These are phyloP conservation scores for Echinochloa phyllopogon DNA, from an alignment of 176 grass and related monocot species.

Conservation along the genomic window DNA sequence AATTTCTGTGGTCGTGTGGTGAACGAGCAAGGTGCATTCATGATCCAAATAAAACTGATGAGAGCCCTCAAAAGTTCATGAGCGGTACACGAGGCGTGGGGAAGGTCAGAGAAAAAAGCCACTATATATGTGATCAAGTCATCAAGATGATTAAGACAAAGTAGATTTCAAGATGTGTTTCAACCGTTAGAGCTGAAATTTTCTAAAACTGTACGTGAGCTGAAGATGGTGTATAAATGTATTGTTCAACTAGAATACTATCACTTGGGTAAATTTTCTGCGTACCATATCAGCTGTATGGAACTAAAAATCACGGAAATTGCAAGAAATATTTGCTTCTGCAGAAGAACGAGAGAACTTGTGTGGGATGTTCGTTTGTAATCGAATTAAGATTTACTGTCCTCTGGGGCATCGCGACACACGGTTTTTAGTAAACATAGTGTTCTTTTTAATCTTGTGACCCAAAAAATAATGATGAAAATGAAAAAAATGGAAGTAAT, in stretches of 20 bases:
- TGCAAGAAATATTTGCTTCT: neutral
- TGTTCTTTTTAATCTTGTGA: no score
- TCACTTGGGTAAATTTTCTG: neutral
- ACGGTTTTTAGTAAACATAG: neutral
- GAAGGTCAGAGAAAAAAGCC: neutral
- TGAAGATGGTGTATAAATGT: neutral
- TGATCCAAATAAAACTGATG: neutral
- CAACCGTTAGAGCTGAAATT: conserved; percentile 25
- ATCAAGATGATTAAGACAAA: conserved; percentile 14
- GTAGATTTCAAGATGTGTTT: neutral
- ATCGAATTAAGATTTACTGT: neutral
- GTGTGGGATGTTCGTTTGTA: neutral
- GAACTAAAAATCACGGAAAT: neutral
- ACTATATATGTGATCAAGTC: neutral
- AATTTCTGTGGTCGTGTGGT: conserved; percentile 6
- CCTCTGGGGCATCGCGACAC: neutral
- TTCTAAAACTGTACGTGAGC: conserved; percentile 8
- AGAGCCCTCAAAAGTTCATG: neutral
- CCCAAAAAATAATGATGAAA: no score
- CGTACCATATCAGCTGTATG: neutral
- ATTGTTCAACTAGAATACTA: neutral
- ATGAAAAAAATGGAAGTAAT: no score
- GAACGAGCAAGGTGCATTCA: neutral
- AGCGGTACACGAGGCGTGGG: neutral
- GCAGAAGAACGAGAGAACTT: neutral